Evolutionary conservation across 305 asterid genomes (phyloP), one percentile per base, ranked within the genome.

Genomic region (Fraxinus floribunda): DNA sequence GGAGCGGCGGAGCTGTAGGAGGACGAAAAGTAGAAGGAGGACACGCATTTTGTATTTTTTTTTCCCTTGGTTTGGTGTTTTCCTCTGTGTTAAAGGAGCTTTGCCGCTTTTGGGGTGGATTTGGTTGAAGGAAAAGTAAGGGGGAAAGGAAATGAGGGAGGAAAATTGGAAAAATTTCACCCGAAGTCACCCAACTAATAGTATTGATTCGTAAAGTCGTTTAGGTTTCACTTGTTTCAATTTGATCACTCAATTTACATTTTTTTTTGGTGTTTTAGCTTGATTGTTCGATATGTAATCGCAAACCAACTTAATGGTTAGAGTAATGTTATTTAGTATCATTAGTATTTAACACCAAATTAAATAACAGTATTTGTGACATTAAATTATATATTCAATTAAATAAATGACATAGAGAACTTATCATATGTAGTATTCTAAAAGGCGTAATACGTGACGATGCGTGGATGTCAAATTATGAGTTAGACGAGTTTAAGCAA

Each of bases 1-100:
- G 44, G 44, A 57, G 18, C 7, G 66, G 73, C 36, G 78, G 78
- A 39, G 78, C 44, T 55, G 82, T 74, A 76, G 80, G 82, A 77
- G 76, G 78, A 85, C 64, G 30, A 75, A 13, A 29, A 68, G 75
- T 13, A 78, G 85, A 20, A 75, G 77, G 38, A 85, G 79, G 86
- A 85, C 82, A 82, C 88, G 86, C 88, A 85, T 85, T 76, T 80
- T 84, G 62, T n/a, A 62, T 84, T 83, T 52, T 79, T 7, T 32
- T 29, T 29, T 29, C 9, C 64, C 24, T 16, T 62, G 30, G 52
- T 52, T 46, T 49, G 46, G 20, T 13, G 26, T 41, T 39, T 9
- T 6, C n/a, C 18, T 49, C 7, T 3, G 20, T 49, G 20, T 49
- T 49, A 15, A 44, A 44, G 60, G 20, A 15, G 60, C 20, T 49